Evolutionary conservation across 306 rosid genomes (phyloP).

Genomic region (Carpinus fangiana): DNA sequence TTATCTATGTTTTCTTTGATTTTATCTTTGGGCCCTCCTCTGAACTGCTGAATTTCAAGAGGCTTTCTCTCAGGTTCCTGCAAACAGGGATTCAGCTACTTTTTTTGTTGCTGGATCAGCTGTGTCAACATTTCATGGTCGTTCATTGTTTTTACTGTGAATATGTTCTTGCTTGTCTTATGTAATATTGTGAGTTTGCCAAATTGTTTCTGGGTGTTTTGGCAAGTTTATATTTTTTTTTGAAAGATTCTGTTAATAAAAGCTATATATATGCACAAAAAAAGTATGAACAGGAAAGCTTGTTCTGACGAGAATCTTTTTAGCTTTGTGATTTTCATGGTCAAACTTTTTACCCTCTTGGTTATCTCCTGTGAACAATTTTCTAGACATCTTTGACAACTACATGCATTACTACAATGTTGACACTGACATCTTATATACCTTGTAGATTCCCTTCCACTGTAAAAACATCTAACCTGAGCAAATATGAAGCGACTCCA

Average conservation of each 20-base stretch:
- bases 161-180: neutral
- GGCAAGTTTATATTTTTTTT: neutral
- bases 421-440: conserved; percentile 16
- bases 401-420: conserved; percentile 18
- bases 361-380: neutral
- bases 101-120: too few species aligned
- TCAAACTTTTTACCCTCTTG: neutral
- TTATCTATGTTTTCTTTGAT: neutral
- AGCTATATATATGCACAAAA: neutral
- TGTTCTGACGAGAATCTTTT: conserved; percentile 24
- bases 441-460: conserved; percentile 67
- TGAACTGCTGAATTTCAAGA: neutral
- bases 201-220: neutral
- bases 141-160: neutral
- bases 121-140: neutral
- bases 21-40: neutral
- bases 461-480: conserved; percentile 48
- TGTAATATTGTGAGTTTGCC: neutral
- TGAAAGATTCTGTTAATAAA: neutral
- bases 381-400: conserved; percentile 5
- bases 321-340: conserved; percentile 9
- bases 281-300: neutral
- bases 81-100: too few species aligned
- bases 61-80: too few species aligned
- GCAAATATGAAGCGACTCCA: conserved; percentile 52